Evolutionary conservation across 768 basidiomycete genomes (phyloP), one percentile per base, ranked within the genome.

Genomic region (Lactarius trivialis): DNA sequence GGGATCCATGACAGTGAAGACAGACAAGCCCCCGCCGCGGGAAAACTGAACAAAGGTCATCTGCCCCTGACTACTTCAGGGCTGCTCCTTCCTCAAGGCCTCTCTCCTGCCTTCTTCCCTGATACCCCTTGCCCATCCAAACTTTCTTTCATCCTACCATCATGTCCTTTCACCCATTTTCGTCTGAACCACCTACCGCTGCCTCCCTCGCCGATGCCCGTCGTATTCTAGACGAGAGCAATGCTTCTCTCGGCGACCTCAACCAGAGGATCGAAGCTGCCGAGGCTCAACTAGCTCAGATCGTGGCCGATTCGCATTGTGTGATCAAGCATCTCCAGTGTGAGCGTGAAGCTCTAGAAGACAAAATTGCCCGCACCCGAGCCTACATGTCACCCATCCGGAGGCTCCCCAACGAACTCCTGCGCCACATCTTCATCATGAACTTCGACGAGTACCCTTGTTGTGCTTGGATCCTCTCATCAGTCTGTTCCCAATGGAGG

Each of bases 301-400:
- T 88, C 64, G 76, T 91, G 41, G 70, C 75, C 9, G 84, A 86
- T 55, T 79, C 79, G 7, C 76, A 77, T 72, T 73, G 71, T 53
- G 73, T 77, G 17, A 89, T 91, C 67, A 74, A 76, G 43, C 80
- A 81, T 54, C 71, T 90, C 67, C 74, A 81, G 67, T 65, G 68
- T 39, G 81, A 88, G 68, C 81, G 79, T 52, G 70, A 69, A 17
- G 68, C 61, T 7, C 66, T 89, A 24, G 79, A 86, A 69, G 74
- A 80, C 30, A 76, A 76, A 48, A 76, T 84, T 41, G 71, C 73
- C 32, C 75, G 75, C 26, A 79, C 84, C 4, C 74, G 79, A 71
- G 85, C 85, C 1, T 91, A 88, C 69, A 77, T 91, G 60, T 82
- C 89, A 12, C 88, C 88, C 34, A 85, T 91, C 65, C 77, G 85